These are phyloP conservation scores for Cladophialophora psammophila DNA, from an alignment of 2,329 filamentous ascomycete genomes.

Conservation along the genomic window DNA sequence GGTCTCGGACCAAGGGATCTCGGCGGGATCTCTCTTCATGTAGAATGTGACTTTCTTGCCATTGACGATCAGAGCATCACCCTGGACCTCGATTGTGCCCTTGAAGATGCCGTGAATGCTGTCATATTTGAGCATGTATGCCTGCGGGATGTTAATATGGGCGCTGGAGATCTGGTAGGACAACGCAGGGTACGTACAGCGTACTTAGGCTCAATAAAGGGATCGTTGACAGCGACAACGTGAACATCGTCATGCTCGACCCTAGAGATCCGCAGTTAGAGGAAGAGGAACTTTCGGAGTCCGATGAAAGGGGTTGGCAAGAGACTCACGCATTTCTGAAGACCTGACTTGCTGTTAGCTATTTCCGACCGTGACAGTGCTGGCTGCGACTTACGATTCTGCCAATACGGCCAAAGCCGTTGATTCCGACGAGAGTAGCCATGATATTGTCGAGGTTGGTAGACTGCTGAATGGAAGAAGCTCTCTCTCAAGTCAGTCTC, in stretches of 20 bases:
- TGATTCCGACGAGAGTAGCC: conserved; percentile 87
- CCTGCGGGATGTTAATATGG: conserved; percentile 59
- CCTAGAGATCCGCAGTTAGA: conserved; percentile 49
- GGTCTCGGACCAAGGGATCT: conserved; percentile 88
- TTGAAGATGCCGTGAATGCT: conserved; percentile 97
- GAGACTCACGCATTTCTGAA: conserved; percentile 88
- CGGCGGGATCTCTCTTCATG: conserved; percentile 85
- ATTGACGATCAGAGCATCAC: conserved; percentile 81
- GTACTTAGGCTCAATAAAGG: conserved; percentile 98
- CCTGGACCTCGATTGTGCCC: conserved; percentile 79
- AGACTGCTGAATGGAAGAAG: conserved; percentile 19
- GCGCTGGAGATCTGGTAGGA: conserved; percentile 1
- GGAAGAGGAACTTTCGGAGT: conserved; percentile 38
- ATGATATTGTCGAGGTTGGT: conserved; percentile 50
- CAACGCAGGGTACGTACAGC: conserved; percentile 72
- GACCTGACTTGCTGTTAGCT: conserved; percentile 60
- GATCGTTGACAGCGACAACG: conserved; percentile 97
- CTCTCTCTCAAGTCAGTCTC: conserved; percentile 25
- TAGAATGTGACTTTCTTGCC: conserved; percentile 96
- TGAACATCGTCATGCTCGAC: conserved; percentile 88
- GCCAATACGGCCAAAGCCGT: conserved; percentile 99
- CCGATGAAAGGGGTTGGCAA: conserved; percentile 23
- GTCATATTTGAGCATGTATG: conserved; percentile 99
- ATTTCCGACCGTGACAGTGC: conserved; percentile 16
- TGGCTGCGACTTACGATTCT: conserved; percentile 70